A percentile compares a stretch with the other conserved stretches of the same genome.
phyloP scores from a whole-genome alignment of 2,329 filamentous ascomycete species.

The Corynespora cassiicola region DNA sequence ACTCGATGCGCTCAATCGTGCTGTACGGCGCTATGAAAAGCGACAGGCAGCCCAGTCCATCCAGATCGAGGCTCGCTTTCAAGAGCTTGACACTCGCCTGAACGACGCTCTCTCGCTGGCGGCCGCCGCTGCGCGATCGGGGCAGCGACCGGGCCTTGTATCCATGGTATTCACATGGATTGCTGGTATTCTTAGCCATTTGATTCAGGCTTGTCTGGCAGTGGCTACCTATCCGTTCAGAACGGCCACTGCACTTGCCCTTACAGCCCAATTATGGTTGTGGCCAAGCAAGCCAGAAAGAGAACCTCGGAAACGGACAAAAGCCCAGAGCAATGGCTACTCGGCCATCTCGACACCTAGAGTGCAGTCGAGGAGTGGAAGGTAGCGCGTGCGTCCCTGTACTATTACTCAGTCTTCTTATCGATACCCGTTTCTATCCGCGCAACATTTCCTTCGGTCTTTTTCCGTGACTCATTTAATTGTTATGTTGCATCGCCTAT shows the following conservation, averaged over 20 bases:
- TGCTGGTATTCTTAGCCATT: slow-evolving; percentile 22
- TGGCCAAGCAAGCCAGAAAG: slow-evolving; percentile 26
- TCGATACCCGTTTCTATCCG: too few species aligned
- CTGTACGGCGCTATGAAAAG: slow-evolving; percentile 91
- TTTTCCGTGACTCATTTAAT: slow-evolving; percentile 2
- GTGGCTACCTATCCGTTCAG: slow-evolving; percentile 40
- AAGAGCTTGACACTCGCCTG: slow-evolving; percentile 72
- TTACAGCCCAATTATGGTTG: slow-evolving; percentile 26
- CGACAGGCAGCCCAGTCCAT: slow-evolving; percentile 76
- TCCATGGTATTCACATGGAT: slow-evolving; percentile 36
- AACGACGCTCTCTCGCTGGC: slow-evolving; percentile 83
- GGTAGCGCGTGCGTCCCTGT: too few species aligned
- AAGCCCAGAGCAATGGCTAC: slow-evolving; percentile 28
- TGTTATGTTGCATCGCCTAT: slow-evolving; percentile 3
- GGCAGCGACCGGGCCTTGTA: slow-evolving; percentile 42
- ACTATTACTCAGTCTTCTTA: not conserved
- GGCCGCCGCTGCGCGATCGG: slow-evolving; percentile 64
- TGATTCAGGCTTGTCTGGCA: slow-evolving; percentile 31
- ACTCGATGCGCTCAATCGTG: slow-evolving; percentile 85
- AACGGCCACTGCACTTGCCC: slow-evolving; percentile 17
- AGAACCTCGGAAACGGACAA: slow-evolving; percentile 28
- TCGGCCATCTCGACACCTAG: slow-evolving; percentile 29
- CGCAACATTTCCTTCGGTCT: too few species aligned
- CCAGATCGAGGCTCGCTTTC: slow-evolving; percentile 78
- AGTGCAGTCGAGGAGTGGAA: slow-evolving; percentile 35